phyloP scores from a whole-genome alignment of 2,329 filamentous ascomycete genomes.

The Leptographium lundbergii region DNA sequence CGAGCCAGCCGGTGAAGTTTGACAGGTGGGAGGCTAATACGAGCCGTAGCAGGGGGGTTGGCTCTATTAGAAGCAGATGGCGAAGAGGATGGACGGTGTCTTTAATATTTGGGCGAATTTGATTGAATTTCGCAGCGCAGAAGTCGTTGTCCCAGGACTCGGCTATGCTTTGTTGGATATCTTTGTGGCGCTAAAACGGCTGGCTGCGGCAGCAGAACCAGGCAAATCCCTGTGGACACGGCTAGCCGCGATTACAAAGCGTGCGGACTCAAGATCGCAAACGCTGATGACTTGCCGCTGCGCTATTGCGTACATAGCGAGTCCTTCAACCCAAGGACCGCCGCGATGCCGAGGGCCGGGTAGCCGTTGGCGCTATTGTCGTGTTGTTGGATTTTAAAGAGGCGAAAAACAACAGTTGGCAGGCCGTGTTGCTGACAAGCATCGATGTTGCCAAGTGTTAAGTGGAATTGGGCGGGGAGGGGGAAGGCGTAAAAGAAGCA shows the following conservation, averaged over 20 bases:
- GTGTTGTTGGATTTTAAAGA: background rate
- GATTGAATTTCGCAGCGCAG: background rate
- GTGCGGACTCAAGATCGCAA: background rate
- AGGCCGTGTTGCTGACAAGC: background rate
- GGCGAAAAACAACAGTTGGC: background rate
- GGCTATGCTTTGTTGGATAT: background rate
- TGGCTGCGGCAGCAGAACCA: background rate
- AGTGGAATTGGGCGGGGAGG: background rate
- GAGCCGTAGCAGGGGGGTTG: background rate
- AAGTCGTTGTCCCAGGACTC: background rate
- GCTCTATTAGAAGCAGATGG: background rate
- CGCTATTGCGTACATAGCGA: background rate
- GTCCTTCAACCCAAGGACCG: background rate
- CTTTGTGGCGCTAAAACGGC: background rate
- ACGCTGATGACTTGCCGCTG: background rate
- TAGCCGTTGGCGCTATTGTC: background rate
- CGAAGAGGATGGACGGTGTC: background rate
- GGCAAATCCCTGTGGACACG: background rate
- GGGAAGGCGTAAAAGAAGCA: background rate
- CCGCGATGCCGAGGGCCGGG: background rate
- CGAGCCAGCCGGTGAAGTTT: background rate
- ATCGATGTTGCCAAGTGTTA: background rate
- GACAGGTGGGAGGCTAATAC: background rate
- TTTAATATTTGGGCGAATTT: background rate
- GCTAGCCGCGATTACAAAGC: background rate